phyloP scores from a whole-genome alignment of 140 eudicot species.

The Flaveria floridana region DNA sequence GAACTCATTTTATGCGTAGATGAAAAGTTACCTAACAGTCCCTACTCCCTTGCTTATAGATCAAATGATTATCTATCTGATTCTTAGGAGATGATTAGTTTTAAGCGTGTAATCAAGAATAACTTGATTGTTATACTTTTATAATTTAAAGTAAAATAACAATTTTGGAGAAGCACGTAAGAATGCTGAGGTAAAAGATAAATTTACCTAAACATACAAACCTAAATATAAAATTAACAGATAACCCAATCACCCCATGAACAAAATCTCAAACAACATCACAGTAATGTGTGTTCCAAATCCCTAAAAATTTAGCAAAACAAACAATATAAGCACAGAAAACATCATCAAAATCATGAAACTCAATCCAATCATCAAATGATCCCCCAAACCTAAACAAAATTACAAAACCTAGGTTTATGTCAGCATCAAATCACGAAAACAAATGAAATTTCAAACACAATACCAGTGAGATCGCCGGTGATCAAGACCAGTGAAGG shows the following conservation, averaged over 20 bases:
- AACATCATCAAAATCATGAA: slow-evolving; percentile 5
- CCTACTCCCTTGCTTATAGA: background rate
- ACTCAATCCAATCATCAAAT: background rate
- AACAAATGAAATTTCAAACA: background rate
- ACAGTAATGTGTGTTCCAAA: background rate
- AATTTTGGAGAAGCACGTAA: background rate
- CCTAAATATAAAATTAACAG: no score
- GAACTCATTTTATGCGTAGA: background rate
- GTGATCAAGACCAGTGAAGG: slow-evolving; percentile 86
- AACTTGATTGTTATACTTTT: background rate
- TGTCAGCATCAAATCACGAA: background rate
- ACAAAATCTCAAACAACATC: background rate
- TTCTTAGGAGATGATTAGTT: background rate
- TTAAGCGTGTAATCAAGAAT: background rate
- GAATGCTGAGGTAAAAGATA: no score
- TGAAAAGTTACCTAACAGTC: background rate
- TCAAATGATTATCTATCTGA: background rate
- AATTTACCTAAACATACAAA: no score
- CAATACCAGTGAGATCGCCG: slow-evolving; percentile 90
- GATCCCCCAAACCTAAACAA: background rate
- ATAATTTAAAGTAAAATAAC: background rate
- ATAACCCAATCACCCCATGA: background rate
- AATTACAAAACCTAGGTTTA: background rate
- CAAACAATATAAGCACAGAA: background rate
- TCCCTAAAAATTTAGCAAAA: background rate